A percentile compares a stretch with the other conserved stretches of the same genome.
phyloP scores from a whole-genome alignment of 257 asterid species.

The Salvia rosmarinus region DNA sequence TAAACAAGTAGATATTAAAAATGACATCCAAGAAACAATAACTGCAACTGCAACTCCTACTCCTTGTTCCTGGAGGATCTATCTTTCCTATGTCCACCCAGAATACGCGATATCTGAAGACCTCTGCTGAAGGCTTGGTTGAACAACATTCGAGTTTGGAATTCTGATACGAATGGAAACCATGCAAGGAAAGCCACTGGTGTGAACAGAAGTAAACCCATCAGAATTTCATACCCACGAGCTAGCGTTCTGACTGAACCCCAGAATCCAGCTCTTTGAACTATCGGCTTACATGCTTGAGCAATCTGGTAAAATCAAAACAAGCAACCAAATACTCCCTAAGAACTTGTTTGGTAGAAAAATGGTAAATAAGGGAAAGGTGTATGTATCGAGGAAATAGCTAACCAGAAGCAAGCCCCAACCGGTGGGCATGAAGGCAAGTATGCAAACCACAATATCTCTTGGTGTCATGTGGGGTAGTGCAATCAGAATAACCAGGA shows the following conservation, averaged over 20 bases:
- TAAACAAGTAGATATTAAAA: background rate
- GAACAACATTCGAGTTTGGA: slow-evolving; percentile 94
- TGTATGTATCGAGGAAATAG: slow-evolving; percentile 7
- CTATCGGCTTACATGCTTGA: slow-evolving; percentile 88
- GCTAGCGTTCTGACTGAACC: slow-evolving; percentile 87
- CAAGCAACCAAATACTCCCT: background rate
- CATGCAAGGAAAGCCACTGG: slow-evolving; percentile 96
- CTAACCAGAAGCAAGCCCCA: slow-evolving; percentile 98
- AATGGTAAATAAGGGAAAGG: background rate
- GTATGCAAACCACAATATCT: slow-evolving; percentile 84
- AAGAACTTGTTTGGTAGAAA: background rate
- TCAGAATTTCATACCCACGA: slow-evolving; percentile 83
- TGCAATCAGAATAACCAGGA: slow-evolving; percentile 73
- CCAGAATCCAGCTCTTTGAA: slow-evolving; percentile 79
- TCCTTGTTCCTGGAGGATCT: slow-evolving; percentile 86
- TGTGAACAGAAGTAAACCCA: slow-evolving; percentile 91
- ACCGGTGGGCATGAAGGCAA: slow-evolving; percentile 97
- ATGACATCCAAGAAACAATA: slow-evolving; percentile 14
- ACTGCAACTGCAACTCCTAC: slow-evolving; percentile 35
- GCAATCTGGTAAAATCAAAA: slow-evolving; percentile 61
- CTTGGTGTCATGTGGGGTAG: slow-evolving; percentile 73
- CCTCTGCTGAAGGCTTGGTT: slow-evolving; percentile 99
- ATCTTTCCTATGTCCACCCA: slow-evolving; percentile 91
- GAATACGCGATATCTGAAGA: slow-evolving; percentile 97
- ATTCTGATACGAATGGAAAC: slow-evolving; percentile 96